Percentiles rank a stretch among this genome's conserved stretches.
Conservation (phyloP, 345 rosid genomes). For the Arabis hirsuta region DNA sequence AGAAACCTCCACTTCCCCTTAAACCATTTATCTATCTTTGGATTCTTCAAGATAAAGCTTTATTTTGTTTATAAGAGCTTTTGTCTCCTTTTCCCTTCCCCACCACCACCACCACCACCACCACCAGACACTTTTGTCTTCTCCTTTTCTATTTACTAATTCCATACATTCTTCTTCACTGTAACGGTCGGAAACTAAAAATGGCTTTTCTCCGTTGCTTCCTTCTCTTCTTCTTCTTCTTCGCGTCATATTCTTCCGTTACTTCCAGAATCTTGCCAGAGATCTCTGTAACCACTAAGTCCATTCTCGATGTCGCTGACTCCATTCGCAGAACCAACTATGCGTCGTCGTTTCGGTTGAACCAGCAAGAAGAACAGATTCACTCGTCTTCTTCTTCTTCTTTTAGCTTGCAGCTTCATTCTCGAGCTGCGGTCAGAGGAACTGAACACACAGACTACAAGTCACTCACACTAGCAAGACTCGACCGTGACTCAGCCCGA, state of each 20-base stretch:
- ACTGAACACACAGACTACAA: constrained; percentile 59
- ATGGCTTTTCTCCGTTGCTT: constrained; percentile 26
- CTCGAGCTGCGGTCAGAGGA: constrained; percentile 53
- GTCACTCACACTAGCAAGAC: constrained; percentile 64
- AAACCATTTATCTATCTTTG: constrained; percentile 29
- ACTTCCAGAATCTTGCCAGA: constrained; percentile 44
- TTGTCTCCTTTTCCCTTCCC: constrained; percentile 32
- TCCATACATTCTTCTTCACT: not conserved
- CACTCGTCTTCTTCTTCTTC: constrained; percentile 17
- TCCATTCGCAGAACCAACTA: constrained; percentile 47
- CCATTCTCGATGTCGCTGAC: constrained; percentile 51
- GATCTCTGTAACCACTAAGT: constrained; percentile 33
- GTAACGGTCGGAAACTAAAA: constrained; percentile 41
- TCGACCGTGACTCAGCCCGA: constrained; percentile 73
- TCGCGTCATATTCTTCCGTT: constrained; percentile 34
- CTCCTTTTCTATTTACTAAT: not conserved
- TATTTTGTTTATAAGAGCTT: constrained; percentile 12
- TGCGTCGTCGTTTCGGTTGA: constrained; percentile 36
- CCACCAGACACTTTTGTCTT: constrained; percentile 34
- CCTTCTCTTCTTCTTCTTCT: constrained; percentile 38
- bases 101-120: constrained; percentile 34
- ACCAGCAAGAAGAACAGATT: constrained; percentile 39
- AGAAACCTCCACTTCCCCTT: constrained; percentile 38
- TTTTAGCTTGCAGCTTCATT: constrained; percentile 53
- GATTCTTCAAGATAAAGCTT: constrained; percentile 7